Evolutionary conservation across 805 yeast genomes (phyloP), one percentile per base, ranked within the genome.

Genomic region (Pichia cephalocereana): DNA sequence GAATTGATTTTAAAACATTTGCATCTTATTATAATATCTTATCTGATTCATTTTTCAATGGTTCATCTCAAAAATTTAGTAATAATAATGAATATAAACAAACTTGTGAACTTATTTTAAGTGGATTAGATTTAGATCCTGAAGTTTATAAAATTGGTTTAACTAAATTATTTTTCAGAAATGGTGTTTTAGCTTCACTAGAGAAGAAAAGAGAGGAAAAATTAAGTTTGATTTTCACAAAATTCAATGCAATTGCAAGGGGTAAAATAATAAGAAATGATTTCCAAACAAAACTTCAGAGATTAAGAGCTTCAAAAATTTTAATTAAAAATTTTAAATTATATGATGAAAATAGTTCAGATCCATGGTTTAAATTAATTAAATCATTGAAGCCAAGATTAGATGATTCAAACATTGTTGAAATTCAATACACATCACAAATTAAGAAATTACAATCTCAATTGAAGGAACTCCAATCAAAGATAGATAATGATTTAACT

Each of bases 1-100:
- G 96, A 54, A 79, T 91, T 61, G 78, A 82, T 30, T 91, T 90
- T 64, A 77, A 81, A 41, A 91, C 87, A 43, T 93, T 93, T 67
- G 78, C 76, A 45, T 73, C 70, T 38, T 74, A 96, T 46, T 93
- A 93, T 62, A 76, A 77, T 31, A 76, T 90, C n/a, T 68, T 93
- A 27, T 65, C 69, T 1, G 34, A 26, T 44, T 14, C 31, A 15
- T 34, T 18, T 8, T 17, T 51, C 3, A 47, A 11, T 31, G 32
- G 31, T 9, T 34, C 26, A 4, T 23, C 18, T 34, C 37, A 34
- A 14, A 34, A 15, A 14, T 15, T 7, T 51, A 42, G 12, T 60
- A 59, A 18, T 75, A 53, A 53, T 42, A 50, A 60, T 41, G 57
- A 79, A 51, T 70, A 76, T 50, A 88, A 82, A 60, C 79, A 82